Percentiles rank a stretch among this genome's conserved stretches.
phyloP scores from a whole-genome alignment of 2,329 filamentous ascomycete genomes.

The Phaeosphaeria sp. region DNA sequence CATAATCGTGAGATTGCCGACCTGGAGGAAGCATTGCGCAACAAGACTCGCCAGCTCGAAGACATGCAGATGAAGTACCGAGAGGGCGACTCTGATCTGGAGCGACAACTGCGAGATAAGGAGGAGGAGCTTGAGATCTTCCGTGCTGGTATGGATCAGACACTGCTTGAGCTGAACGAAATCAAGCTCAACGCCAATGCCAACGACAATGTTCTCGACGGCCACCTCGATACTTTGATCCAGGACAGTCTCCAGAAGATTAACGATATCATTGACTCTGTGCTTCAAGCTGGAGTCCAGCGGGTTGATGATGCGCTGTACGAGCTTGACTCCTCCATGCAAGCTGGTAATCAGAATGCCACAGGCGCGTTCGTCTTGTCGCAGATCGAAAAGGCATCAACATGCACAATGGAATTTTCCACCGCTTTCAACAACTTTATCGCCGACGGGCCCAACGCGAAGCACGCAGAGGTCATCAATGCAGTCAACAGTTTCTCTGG shows the following conservation, averaged over 20 bases:
- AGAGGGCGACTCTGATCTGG: slow-evolving; percentile 84
- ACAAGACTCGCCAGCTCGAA: slow-evolving; percentile 86
- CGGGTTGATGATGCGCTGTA: slow-evolving; percentile 96
- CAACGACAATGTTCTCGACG: slow-evolving; percentile 81
- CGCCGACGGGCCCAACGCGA: slow-evolving; percentile 90
- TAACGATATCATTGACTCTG: slow-evolving; percentile 96
- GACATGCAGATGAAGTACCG: slow-evolving; percentile 79
- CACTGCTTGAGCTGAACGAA: slow-evolving; percentile 89
- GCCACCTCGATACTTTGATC: slow-evolving; percentile 88
- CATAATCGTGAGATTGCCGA: slow-evolving; percentile 98
- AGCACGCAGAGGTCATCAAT: slow-evolving; percentile 89
- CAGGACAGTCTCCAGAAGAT: slow-evolving; percentile 89
- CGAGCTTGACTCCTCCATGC: slow-evolving; percentile 96
- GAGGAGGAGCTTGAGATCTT: slow-evolving; percentile 98
- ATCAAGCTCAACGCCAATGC: slow-evolving; percentile 68
- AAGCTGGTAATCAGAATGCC: slow-evolving; percentile 97
- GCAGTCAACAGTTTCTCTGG: slow-evolving; percentile 90
- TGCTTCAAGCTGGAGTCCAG: slow-evolving; percentile 89
- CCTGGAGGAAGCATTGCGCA: slow-evolving; percentile 86
- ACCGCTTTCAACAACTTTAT: slow-evolving; percentile 99
- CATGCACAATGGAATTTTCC: slow-evolving; percentile 94
- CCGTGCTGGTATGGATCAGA: slow-evolving; percentile 97
- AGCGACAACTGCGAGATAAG: slow-evolving; percentile 86
- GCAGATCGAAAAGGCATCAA: slow-evolving; percentile 95
- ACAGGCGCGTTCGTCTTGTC: slow-evolving; percentile 94